phyloP scores from a whole-genome alignment of 176 grass and related monocot genomes.

The Carex littledalei region DNA sequence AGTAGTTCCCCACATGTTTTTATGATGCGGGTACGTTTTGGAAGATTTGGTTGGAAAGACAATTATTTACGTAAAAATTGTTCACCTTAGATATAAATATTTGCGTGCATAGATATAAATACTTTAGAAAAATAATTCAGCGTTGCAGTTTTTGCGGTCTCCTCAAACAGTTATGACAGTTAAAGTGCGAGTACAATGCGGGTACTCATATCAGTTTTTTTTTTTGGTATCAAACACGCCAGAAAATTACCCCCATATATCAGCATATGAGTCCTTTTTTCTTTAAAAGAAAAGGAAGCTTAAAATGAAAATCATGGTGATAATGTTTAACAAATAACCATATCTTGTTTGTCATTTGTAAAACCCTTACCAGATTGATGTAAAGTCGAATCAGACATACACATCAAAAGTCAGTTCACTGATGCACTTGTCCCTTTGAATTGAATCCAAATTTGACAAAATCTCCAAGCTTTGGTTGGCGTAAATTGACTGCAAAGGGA shows the following conservation, averaged over 20 bases:
- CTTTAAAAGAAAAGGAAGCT: not conserved
- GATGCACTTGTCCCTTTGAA: not conserved
- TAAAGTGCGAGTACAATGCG: no score
- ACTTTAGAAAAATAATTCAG: no score
- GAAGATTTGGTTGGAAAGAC: no score
- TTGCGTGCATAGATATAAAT: no score
- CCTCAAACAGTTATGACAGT: no score
- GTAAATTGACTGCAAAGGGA: not conserved
- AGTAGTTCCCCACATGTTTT: no score
- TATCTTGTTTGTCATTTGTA: not conserved
- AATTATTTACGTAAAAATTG: no score
- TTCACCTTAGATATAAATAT: no score
- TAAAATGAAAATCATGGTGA: not conserved
- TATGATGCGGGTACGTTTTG: no score
- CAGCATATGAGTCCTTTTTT: not conserved
- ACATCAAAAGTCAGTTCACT: not conserved
- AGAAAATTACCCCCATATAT: not conserved
- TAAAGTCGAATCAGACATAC: not conserved
- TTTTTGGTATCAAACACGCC: no score
- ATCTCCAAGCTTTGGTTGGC: not conserved
- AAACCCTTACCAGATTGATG: not conserved
- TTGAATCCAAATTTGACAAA: conserved; percentile 10
- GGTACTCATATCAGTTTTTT: no score
- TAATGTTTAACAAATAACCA: not conserved
- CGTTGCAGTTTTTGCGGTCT: no score